These are phyloP conservation scores for Tremella yokohamensis DNA, from an alignment of 768 basidiomycete species.

Conservation along the genomic window DNA sequence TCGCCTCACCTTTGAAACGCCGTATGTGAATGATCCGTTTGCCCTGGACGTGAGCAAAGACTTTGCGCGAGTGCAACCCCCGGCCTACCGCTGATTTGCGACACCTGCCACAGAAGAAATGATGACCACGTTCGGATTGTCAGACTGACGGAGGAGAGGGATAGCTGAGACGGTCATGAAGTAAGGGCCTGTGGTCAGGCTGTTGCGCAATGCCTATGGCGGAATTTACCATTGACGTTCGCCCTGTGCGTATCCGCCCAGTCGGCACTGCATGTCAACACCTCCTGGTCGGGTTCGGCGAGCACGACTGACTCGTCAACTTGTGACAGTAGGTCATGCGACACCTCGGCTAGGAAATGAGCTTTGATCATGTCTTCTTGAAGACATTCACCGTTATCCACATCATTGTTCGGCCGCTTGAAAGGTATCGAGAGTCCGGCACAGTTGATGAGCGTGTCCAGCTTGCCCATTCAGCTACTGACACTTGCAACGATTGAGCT, in stretches of 20 bases:
- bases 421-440: conserved; percentile 27
- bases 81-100: conserved; percentile 9
- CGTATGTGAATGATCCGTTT: conserved; percentile 24
- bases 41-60: conserved; percentile 8
- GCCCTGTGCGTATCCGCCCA: conserved; percentile 14
- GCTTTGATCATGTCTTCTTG: not conserved
- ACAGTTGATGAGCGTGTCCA: conserved; percentile 36
- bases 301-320: conserved; percentile 27
- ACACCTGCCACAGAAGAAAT: conserved; percentile 27
- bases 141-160: conserved; percentile 22
- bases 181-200: conserved; percentile 11
- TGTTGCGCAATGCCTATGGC: not conserved
- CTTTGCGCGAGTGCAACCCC: not conserved
- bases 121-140: conserved; percentile 21
- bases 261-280: conserved; percentile 15
- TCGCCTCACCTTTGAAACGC: conserved; percentile 21
- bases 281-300: not conserved
- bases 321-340: conserved; percentile 17
- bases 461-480: not conserved
- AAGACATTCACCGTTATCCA: conserved; percentile 22
- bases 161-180: conserved; percentile 17
- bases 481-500: not conserved
- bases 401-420: conserved; percentile 13
- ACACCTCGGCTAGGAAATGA: conserved; percentile 14
- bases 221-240: conserved; percentile 20